phyloP scores from a whole-genome alignment of 2,329 filamentous ascomycete genomes.

The Arthroderma sp. region DNA sequence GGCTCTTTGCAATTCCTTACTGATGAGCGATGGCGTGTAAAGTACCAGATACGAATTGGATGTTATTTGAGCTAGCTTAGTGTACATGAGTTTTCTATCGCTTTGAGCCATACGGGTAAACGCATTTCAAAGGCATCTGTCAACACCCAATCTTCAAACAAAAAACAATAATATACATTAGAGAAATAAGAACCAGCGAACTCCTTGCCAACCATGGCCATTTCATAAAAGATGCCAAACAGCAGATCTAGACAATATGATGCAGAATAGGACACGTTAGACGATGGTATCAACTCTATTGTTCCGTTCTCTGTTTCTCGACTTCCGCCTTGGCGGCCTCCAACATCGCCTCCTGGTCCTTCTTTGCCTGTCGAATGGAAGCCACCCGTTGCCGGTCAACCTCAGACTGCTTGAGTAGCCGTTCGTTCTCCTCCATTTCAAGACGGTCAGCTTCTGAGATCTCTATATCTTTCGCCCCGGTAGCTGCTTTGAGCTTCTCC shows the following conservation, averaged over 20 bases:
- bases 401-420: slow-evolving; percentile 23
- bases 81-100: too few relatives aligned
- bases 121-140: too few relatives aligned
- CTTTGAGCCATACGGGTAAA: too few relatives aligned
- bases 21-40: too few relatives aligned
- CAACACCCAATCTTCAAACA: slow-evolving; percentile 32
- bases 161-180: slow-evolving; percentile 47
- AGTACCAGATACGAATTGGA: too few relatives aligned
- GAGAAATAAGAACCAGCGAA: slow-evolving; percentile 1
- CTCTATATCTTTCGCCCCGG: slow-evolving; percentile 35
- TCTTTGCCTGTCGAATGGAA: slow-evolving; percentile 29
- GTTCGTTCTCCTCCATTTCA: slow-evolving; percentile 23
- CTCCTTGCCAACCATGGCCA: slow-evolving; percentile 2
- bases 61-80: too few relatives aligned
- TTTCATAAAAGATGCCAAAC: neutral
- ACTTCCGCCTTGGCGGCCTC: slow-evolving; percentile 32
- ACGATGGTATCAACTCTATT: slow-evolving; percentile 3
- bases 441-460: slow-evolving; percentile 22
- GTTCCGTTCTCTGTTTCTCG: slow-evolving; percentile 27
- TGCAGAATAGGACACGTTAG: neutral
- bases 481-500: slow-evolving; percentile 28
- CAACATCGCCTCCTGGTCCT: slow-evolving; percentile 33
- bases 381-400: slow-evolving; percentile 26
- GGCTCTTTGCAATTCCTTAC: too few relatives aligned
- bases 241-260: neutral